Conservation (phyloP, 2,329 filamentous ascomycete genomes). For the Neophaeococcomyces mojaviensis region DNA sequence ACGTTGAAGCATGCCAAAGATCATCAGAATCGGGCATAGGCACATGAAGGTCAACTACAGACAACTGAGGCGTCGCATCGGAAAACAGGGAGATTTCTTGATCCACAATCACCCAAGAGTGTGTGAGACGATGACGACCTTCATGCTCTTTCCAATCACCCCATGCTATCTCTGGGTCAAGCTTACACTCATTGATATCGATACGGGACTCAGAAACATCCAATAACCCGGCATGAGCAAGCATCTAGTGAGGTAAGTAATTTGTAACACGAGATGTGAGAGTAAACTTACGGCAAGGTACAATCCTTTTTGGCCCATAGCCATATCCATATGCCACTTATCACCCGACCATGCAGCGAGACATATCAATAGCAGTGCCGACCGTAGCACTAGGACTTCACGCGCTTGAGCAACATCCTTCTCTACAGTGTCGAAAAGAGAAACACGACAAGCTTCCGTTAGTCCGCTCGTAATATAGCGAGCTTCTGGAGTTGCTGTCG, state of each 20-base stretch:
- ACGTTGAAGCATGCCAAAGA: slow-evolving; percentile 55
- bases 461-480: slow-evolving; percentile 59
- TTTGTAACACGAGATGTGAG: not conserved
- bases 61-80: slow-evolving; percentile 55
- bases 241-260: slow-evolving; percentile 42
- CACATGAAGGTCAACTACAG: slow-evolving; percentile 57
- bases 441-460: slow-evolving; percentile 64
- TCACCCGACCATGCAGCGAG: slow-evolving; percentile 67
- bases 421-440: slow-evolving; percentile 63
- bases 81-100: slow-evolving; percentile 63
- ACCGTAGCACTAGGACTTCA: slow-evolving; percentile 57
- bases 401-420: slow-evolving; percentile 62
- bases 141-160: slow-evolving; percentile 59
- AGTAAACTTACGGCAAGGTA: slow-evolving; percentile 51
- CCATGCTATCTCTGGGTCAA: slow-evolving; percentile 50
- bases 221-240: slow-evolving; percentile 61
- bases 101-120: slow-evolving; percentile 68
- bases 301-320: slow-evolving; percentile 66
- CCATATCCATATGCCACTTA: slow-evolving; percentile 71
- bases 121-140: slow-evolving; percentile 59
- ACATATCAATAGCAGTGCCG: slow-evolving; percentile 60
- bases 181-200: slow-evolving; percentile 36
- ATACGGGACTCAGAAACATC: slow-evolving; percentile 45
- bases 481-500: slow-evolving; percentile 58
- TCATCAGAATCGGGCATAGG: slow-evolving; percentile 57